Conservation (phyloP, 148 eudicot species). For the Nepenthes gracilis region DNA sequence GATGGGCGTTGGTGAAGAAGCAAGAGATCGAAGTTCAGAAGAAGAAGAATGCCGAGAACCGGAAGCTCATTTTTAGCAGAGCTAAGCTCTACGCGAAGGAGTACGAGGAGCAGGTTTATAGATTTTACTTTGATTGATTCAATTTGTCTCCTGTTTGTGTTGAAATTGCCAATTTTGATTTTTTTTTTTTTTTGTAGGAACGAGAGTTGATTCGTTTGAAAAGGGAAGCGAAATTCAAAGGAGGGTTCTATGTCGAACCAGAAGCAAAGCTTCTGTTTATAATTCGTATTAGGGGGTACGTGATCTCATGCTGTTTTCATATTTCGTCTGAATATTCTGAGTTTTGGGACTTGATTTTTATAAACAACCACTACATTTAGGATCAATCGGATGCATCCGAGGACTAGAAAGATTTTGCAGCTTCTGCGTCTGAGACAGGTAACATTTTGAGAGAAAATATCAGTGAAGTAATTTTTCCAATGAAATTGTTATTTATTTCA, state of each 20-base stretch:
- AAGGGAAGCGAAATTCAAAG: conserved; percentile 68
- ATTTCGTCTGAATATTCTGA: background rate
- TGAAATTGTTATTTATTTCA: background rate
- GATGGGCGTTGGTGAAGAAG: conserved; percentile 61
- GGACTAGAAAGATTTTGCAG: conserved; percentile 63
- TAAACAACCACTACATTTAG: conserved; percentile 12
- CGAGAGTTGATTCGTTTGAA: conserved; percentile 45
- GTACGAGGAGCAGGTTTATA: conserved; percentile 48
- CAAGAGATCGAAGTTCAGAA: conserved; percentile 32
- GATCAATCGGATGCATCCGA: conserved; percentile 79
- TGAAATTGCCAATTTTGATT: background rate
- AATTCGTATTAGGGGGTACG: conserved; percentile 65
- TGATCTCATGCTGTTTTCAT: background rate
- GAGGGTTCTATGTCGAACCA: conserved; percentile 81
- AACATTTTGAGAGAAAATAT: background rate
- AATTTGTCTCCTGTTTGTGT: background rate
- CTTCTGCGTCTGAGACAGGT: conserved; percentile 82
- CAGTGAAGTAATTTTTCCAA: background rate
- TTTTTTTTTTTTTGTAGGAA: conserved; percentile 21
- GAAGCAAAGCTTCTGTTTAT: conserved; percentile 78
- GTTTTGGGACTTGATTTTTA: background rate
- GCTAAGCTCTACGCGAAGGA: conserved; percentile 60
- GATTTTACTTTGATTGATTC: background rate
- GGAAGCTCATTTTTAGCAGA: conserved; percentile 58
- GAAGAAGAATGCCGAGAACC: conserved; percentile 49